Evolutionary conservation across 2,329 filamentous ascomycete genomes (phyloP), one percentile per base, ranked within the genome.

Genomic region (Talaromyces funiculosus): DNA sequence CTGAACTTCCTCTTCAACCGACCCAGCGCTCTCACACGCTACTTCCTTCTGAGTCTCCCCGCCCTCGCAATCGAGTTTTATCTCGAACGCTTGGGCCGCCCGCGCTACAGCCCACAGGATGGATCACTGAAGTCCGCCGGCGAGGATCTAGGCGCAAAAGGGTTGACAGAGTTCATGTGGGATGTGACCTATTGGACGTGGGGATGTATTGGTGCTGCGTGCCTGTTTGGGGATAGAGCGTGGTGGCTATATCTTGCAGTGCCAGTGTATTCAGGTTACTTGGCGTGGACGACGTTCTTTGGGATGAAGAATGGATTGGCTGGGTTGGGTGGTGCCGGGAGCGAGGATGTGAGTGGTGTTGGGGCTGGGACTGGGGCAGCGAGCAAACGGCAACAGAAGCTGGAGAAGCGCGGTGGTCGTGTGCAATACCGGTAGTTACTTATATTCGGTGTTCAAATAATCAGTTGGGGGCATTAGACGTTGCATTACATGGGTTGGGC

Each of bases 151-250:
- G 86, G 89, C 57, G 90, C 91, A 9, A 84, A 88, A 35, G 94
- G 94, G 4, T 78, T 99, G 79, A 97, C 93, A 10, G 94, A 97
- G 77, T 97, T 95, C 80, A 90, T 97, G 89, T 99, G 96, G 83
- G 94, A 99, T 77, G 85, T 96, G 54, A 80, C 96, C 57, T 97
- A 96, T 84, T 91, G 96, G 78, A 97, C 92, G 0, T 97, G 92
- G 87, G 86, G 85, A 10, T 89, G 87, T 58, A 79, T 90, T 42
- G 76, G 87, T 8, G 74, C 88, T n/a, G 92, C 88, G 14, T 82
- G 88, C 16, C 64, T 96, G 29, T 84, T 93, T 53, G 94, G 94
- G 3, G 92, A 97, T 73, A 88, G 88, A 78, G 90, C 80, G 3
- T 90, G 87, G 87, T 84, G 85, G 80, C 65, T 85, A 37, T 89